Evolutionary conservation across 2,329 filamentous ascomycete genomes (phyloP).

Genomic region (Basipetospora chlamydospora): DNA sequence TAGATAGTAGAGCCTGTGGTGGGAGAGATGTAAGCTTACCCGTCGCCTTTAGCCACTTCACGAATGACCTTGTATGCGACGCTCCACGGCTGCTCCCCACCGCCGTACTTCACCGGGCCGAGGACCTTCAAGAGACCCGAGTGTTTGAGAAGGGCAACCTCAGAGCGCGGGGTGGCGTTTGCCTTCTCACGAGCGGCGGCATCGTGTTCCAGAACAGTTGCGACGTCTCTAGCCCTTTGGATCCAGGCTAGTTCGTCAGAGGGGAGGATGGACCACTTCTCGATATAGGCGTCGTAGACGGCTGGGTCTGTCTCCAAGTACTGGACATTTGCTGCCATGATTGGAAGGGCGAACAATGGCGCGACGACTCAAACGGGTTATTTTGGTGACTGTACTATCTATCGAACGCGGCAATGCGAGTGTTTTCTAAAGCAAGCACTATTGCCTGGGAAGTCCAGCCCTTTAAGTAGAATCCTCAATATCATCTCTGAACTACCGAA

Average conservation of each 20-base stretch:
- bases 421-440: no score
- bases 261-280: constrained; percentile 20
- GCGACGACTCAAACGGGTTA: no score
- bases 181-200: constrained; percentile 20
- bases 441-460: no score
- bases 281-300: constrained; percentile 21
- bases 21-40: constrained; percentile 19
- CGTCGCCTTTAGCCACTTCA: constrained; percentile 49
- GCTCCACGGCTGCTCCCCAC: constrained; percentile 27
- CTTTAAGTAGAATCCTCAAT: no score
- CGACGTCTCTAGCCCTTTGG: constrained; percentile 23
- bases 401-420: no score
- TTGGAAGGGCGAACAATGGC: no score
- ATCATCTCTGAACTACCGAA: no score
- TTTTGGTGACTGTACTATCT: no score
- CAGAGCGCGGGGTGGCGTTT: constrained; percentile 25
- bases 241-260: constrained; percentile 20
- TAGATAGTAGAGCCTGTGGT: no score
- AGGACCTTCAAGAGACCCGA: constrained; percentile 24
- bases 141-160: constrained; percentile 25
- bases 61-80: constrained; percentile 44
- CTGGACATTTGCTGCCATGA: constrained; percentile 8
- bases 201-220: constrained; percentile 19
- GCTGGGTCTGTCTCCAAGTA: constrained; percentile 18
- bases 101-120: constrained; percentile 24